Evolutionary conservation across 2,329 filamentous ascomycete genomes (phyloP), one percentile per base, ranked within the genome.

Genomic region (Mycogone perniciosa): DNA sequence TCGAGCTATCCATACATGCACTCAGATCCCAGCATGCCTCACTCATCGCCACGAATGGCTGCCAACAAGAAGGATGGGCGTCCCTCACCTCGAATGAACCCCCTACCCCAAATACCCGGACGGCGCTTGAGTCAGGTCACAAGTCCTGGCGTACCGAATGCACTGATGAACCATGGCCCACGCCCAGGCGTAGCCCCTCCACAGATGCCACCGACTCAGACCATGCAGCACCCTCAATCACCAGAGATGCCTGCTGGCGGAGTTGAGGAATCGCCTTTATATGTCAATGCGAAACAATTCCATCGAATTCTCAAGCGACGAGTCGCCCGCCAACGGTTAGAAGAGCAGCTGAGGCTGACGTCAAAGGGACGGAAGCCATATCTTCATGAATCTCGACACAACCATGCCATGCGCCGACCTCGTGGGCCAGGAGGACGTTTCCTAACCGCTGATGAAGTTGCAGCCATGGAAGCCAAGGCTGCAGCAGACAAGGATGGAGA

Each of bases 201-300:
- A 30, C 76, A 82, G 43, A 81, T 83, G 73, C 70, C 78, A 7
- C 73, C 81, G 7, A 76, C 80, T 7, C 85, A 86, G 64, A 76
- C 79, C 56, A 84, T 85, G 70, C 82, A 82, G 53, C 80, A 81
- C 42, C 80, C 82, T 4, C 84, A 88, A 56, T 92, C 89, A 1
- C 88, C 89, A 6, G 91, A 96, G 65, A 82, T 93, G 61, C 80
- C 86, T 1, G 75, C 85, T 3, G 76, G 79, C 10, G 79, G 80
- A 10, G 83, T 84, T 4, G 93, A 97, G 67, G 93, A 99, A 65
- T 92, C 92, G 0, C 93, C 93, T 0, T 75, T 99, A 1, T 99
- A 99, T 61, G 93, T 99, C 63, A 99, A 99, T 62, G 93, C 93
- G 5, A 99, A 99, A 68, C 93, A 99, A 64, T 99, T 99, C 60